These are phyloP conservation scores for Hypoxylon sp. DNA, from an alignment of 2,329 filamentous ascomycete genomes.

Conservation along the genomic window DNA sequence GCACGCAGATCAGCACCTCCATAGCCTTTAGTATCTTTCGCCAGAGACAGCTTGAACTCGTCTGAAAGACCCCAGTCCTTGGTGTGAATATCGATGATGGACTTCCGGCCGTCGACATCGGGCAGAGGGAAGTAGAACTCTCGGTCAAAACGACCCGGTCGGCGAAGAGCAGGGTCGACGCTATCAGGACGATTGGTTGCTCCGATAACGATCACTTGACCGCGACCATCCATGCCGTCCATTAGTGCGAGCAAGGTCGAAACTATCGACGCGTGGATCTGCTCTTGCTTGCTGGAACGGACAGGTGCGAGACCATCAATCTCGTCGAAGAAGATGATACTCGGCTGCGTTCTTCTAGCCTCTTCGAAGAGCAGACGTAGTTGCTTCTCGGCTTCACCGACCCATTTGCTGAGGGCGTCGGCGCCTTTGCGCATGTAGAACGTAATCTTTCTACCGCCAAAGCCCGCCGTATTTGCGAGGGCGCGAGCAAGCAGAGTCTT, in stretches of 20 bases:
- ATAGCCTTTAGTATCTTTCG: constrained; percentile 92
- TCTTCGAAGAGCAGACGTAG: constrained; percentile 94
- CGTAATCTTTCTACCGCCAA: constrained; percentile 91
- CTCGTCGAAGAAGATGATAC: constrained; percentile 99
- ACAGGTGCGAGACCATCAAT: constrained; percentile 97
- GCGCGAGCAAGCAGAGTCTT: constrained; percentile 96
- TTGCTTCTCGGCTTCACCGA: constrained; percentile 96
- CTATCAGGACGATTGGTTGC: constrained; percentile 98
- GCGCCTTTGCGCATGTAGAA: constrained; percentile 99
- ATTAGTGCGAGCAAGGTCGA: constrained; percentile 92
- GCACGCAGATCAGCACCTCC: constrained; percentile 94
- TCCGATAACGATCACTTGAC: constrained; percentile 97
- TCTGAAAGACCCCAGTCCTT: constrained; percentile 87
- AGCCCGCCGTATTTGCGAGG: constrained; percentile 87
- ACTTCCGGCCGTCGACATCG: constrained; percentile 77
- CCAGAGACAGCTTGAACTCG: constrained; percentile 82
- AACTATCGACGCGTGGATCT: constrained; percentile 97
- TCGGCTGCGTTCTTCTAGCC: constrained; percentile 92
- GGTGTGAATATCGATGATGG: constrained; percentile 95
- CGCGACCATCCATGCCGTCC: constrained; percentile 98
- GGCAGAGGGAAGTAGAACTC: constrained; percentile 98
- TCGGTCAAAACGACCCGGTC: constrained; percentile 92
- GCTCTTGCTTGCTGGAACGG: constrained; percentile 96
- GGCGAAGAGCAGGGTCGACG: constrained; percentile 92
- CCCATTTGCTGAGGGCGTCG: constrained; percentile 98